Base-by-base conservation (phyloP, 2,329 filamentous ascomycete species). In the Cladosporium phlei region DNA sequence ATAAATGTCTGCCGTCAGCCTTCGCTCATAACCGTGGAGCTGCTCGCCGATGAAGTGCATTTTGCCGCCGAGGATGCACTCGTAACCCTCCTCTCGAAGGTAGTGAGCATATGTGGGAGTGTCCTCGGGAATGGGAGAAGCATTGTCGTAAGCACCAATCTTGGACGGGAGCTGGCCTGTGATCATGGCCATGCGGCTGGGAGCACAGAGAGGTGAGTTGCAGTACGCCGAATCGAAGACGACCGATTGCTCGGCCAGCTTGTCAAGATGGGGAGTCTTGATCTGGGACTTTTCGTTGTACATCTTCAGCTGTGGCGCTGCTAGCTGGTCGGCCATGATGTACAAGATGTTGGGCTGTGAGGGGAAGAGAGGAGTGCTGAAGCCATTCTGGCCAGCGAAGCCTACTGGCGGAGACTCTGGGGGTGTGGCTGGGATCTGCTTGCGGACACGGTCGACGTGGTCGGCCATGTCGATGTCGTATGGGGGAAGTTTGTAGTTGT, bases 31-130 rank as follows among this genome's bases (percentile, higher is more conserved):
- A 22, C 90, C 90, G 65, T 96, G 90, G 50, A 96, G 76, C 70
- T 96, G 90, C 64, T 96, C 90, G 25, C 90, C 90, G 46, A 94
- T 86, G 65, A 96, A 96, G 69, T 96, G 90, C 90, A 96, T 96
- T 77, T 96, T 96, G 52, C 90, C 90, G 4, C 90, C 88, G 57
- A 96, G 74, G 5, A 85, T 86, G 10, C 90, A 95, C 69, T 95
- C 87, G 62, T 96, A 96, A 44, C 88, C 88, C 59, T 84, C 82
- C 32, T 80, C 76, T 39, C 90, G 85, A 46, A 96, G 74, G 68
- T 95, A 95, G 67, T 96, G 90, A 7, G 90, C 88, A 63, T 94
- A 96, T 1, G 90, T 96, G 11, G 89, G 90, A 22, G 87, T 80
- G 58, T 95, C 88, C 47, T 87, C 87, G 47, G 80, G 77, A 59